phyloP scores from a whole-genome alignment of 2,329 filamentous ascomycete species.

The Shiraia bambusicola region DNA sequence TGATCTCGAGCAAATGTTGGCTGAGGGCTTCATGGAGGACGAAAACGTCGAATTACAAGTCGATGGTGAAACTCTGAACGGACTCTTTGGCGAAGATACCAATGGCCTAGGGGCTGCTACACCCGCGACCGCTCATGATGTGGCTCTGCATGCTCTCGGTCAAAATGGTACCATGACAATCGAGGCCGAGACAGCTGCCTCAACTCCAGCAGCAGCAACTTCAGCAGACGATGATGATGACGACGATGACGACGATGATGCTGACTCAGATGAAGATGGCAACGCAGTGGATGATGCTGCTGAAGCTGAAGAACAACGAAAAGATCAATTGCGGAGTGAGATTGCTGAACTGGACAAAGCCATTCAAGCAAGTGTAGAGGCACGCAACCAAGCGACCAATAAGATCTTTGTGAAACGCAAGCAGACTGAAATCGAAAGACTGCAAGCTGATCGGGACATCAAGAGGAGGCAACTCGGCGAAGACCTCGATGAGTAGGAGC shows the following conservation, averaged over 20 bases:
- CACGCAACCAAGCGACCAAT: slow-evolving; percentile 50
- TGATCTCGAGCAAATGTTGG: slow-evolving; percentile 37
- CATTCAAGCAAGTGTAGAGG: slow-evolving; percentile 47
- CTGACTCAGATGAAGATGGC: slow-evolving; percentile 46
- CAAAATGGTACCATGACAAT: slow-evolving; percentile 29
- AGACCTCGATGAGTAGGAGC: slow-evolving; percentile 23
- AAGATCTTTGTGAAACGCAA: slow-evolving; percentile 53
- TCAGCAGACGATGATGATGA: slow-evolving; percentile 46
- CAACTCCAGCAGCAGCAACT: slow-evolving; percentile 36
- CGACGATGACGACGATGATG: slow-evolving; percentile 49
- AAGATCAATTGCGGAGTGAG: slow-evolving; percentile 53
- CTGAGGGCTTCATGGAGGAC: slow-evolving; percentile 39
- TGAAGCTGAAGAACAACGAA: slow-evolving; percentile 48
- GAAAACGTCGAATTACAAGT: slow-evolving; percentile 36
- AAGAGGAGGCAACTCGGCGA: slow-evolving; percentile 52
- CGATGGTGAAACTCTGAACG: slow-evolving; percentile 34
- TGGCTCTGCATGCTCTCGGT: slow-evolving; percentile 42
- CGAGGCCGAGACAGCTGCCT: slow-evolving; percentile 34
- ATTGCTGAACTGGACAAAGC: slow-evolving; percentile 57
- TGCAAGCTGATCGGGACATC: slow-evolving; percentile 53
- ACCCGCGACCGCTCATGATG: slow-evolving; percentile 39
- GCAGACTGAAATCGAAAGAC: slow-evolving; percentile 51
- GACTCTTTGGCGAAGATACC: slow-evolving; percentile 28
- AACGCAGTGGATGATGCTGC: slow-evolving; percentile 53
- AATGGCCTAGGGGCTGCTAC: slow-evolving; percentile 33